Evolutionary conservation across 805 yeast species (phyloP).

Genomic region (Yarrowia sp.): DNA sequence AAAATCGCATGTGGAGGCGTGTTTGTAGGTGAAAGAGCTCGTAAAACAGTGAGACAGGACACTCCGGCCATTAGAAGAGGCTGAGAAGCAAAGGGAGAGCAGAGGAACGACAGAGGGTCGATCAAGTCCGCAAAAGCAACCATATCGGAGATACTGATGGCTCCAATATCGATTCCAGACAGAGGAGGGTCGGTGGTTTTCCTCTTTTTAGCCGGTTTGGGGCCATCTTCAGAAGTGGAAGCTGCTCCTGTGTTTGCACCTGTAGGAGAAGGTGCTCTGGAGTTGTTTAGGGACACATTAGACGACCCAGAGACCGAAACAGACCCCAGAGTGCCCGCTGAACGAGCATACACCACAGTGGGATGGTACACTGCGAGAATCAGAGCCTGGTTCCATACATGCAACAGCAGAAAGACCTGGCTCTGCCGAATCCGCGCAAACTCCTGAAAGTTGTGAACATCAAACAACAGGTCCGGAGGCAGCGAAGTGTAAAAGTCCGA

Average conservation of each 20-base stretch:
- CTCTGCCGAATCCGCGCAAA: conserved; percentile 32
- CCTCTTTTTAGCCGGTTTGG: conserved; percentile 3
- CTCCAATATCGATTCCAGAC: conserved; percentile 34
- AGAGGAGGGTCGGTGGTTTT: conserved; percentile 11
- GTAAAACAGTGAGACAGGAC: conserved; percentile 34
- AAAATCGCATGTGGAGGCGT: conserved; percentile 29
- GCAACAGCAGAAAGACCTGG: conserved; percentile 35
- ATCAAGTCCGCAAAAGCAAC: conserved; percentile 35
- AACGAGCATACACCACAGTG: conserved; percentile 34
- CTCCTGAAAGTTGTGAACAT: conserved; percentile 35
- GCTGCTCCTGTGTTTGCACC: not conserved
- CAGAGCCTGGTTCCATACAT: conserved; percentile 36
- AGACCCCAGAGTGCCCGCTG: conserved; percentile 15
- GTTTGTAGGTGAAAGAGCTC: conserved; percentile 30
- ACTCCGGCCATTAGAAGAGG: conserved; percentile 36
- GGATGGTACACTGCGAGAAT: conserved; percentile 38
- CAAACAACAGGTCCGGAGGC: conserved; percentile 35
- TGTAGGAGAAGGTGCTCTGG: conserved; percentile 11
- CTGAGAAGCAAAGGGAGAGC: conserved; percentile 36
- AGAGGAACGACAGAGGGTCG: conserved; percentile 34
- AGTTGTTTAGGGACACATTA: conserved; percentile 10
- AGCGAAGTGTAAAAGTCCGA: conserved; percentile 34
- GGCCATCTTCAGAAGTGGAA: not conserved
- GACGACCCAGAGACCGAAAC: not conserved
- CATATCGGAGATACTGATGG: conserved; percentile 38